These are phyloP conservation scores for Lecanicillium sp. DNA, from an alignment of 2,329 filamentous ascomycete species.

Conservation along the genomic window DNA sequence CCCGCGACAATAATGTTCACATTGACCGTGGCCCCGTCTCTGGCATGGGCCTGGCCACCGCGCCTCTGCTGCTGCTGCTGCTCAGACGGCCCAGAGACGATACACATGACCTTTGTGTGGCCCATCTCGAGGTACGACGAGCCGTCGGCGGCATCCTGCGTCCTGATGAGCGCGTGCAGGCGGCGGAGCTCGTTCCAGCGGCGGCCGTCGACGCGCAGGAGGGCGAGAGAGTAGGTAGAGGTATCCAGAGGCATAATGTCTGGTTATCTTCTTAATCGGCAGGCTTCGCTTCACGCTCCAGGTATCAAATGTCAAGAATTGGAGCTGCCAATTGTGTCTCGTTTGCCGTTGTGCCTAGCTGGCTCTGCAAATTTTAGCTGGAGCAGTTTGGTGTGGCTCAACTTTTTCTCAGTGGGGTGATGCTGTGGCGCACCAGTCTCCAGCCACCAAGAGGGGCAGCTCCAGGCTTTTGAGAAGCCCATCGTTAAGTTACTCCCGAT, in stretches of 20 bases:
- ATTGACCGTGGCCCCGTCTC: constrained; percentile 52
- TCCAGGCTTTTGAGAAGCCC: no score
- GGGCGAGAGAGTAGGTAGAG: constrained; percentile 80
- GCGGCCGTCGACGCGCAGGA: constrained; percentile 74
- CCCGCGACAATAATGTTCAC: constrained; percentile 83
- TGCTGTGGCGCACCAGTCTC: no score
- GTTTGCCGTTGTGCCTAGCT: no score
- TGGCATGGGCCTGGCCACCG: constrained; percentile 36
- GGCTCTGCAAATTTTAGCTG: no score
- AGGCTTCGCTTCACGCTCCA: no score
- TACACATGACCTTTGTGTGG: constrained; percentile 94
- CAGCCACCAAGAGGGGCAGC: no score
- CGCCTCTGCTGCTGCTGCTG: constrained; percentile 16
- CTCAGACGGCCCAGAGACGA: constrained; percentile 80
- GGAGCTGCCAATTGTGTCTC: no score
- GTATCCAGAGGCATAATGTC: constrained; percentile 82
- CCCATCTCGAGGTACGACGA: constrained; percentile 94
- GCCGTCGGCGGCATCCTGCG: constrained; percentile 86
- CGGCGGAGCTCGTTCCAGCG: constrained; percentile 96
- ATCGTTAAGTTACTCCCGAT: no score
- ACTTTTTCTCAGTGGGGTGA: no score
- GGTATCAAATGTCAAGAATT: no score
- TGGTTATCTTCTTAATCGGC: constrained; percentile 3
- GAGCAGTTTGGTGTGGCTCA: no score
- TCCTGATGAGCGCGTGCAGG: constrained; percentile 82